Evolutionary conservation across 257 asterid genomes (phyloP).

Genomic region (Solanum chiquidenum): DNA sequence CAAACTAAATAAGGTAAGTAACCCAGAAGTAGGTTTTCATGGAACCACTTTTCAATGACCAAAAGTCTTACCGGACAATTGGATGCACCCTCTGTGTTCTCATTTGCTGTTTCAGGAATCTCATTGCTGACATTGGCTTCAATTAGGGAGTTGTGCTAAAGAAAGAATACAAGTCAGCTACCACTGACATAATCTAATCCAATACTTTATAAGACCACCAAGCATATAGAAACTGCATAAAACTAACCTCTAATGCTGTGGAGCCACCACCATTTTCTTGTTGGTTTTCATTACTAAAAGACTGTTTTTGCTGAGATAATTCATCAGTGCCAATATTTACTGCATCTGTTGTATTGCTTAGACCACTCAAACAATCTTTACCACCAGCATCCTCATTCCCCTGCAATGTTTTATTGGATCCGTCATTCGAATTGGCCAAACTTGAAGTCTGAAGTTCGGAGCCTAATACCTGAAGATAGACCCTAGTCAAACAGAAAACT

Average conservation of each 20-base stretch:
- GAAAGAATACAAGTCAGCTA: not conserved
- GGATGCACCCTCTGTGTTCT: conserved; percentile 3
- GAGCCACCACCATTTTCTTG: conserved; percentile 16
- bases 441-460: not conserved
- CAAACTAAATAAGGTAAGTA: not conserved
- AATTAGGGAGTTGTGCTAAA: conserved; percentile 2
- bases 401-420: conserved; percentile 9
- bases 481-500: not conserved
- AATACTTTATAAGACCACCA: not conserved
- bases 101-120: not conserved
- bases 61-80: not conserved
- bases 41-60: not conserved
- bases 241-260: conserved; percentile 11
- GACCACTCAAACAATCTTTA: conserved; percentile 1
- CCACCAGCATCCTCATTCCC: conserved; percentile 5
- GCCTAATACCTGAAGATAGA: not conserved
- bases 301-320: conserved; percentile 7
- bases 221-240: not conserved
- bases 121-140: conserved; percentile 4
- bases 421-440: not conserved
- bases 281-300: not conserved
- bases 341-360: not conserved
- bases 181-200: not conserved
- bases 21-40: not conserved
- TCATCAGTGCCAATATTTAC: conserved; percentile 4